These are phyloP conservation scores for Penicillium parvum DNA, from an alignment of 495 filamentous ascomycete genomes.

Conservation along the genomic window DNA sequence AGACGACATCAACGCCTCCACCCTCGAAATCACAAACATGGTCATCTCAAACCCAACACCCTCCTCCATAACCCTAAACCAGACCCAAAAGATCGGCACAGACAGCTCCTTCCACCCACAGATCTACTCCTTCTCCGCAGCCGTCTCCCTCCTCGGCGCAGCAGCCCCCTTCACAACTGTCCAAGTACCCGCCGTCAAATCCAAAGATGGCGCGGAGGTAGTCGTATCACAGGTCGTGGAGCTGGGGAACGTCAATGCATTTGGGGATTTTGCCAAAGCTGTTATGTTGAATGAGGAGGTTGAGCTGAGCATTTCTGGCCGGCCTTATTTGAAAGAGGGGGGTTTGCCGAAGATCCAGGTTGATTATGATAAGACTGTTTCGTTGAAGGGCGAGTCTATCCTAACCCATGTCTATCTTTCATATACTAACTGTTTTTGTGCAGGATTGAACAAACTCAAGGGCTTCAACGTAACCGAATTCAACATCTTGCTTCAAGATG, in stretches of 20 bases:
- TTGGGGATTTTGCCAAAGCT: slow-evolving; percentile 53
- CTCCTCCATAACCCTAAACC: slow-evolving; percentile 52
- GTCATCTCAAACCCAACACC: slow-evolving; percentile 55
- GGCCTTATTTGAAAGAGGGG: slow-evolving; percentile 48
- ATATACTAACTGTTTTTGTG: not conserved
- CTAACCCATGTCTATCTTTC: not conserved
- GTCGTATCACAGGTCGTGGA: slow-evolving; percentile 51
- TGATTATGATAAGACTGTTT: slow-evolving; percentile 52
- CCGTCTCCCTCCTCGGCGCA: slow-evolving; percentile 50
- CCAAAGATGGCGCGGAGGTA: slow-evolving; percentile 49
- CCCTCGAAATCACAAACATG: slow-evolving; percentile 55
- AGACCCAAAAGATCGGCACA: slow-evolving; percentile 44
- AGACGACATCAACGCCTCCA: slow-evolving; percentile 58
- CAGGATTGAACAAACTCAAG: slow-evolving; percentile 56
- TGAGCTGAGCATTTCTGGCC: slow-evolving; percentile 54
- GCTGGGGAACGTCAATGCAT: slow-evolving; percentile 48
- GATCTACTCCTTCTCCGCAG: slow-evolving; percentile 53
- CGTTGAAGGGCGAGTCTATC: slow-evolving; percentile 50
- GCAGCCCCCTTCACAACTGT: slow-evolving; percentile 52
- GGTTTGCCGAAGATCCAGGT: slow-evolving; percentile 45
- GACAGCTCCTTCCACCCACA: slow-evolving; percentile 48
- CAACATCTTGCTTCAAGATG: slow-evolving; percentile 36
- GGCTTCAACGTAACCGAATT: slow-evolving; percentile 55
- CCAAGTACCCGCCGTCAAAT: slow-evolving; percentile 50
- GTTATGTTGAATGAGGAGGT: slow-evolving; percentile 55